Base-by-base conservation (phyloP, 1,139 yeast genomes). In the Diutina siamensis region DNA sequence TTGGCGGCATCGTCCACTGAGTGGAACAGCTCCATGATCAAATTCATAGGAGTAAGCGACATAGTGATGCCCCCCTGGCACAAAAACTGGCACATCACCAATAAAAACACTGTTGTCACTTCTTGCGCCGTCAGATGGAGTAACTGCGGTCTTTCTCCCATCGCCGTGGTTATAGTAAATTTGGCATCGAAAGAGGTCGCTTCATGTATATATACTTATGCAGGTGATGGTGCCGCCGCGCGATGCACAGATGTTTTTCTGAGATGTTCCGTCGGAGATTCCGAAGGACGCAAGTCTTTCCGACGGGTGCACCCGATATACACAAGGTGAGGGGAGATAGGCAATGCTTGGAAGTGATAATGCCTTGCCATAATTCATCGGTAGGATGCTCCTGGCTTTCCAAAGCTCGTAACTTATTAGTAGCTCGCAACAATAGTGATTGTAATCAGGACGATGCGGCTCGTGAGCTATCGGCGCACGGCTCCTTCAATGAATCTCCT, bases 11-110 rank as follows among this genome's bases (percentile, higher is more conserved):
- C 46, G 3, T 48, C 46, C 1, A 49, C 46, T 4, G 54, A 52
- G 15, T 15, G 32, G 47, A 68, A 65, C 2, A 66, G 59, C 17
- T 60, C 57, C 25, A 64, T 48, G 1, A 68, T 59, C 9, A 63
- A 55, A 48, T 67, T 67, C 72, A 67, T 66, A 2, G 70, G 63
- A 46, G 68, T 61, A 31, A 68, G 55, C 1, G 68, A 58, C 68
- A 68, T 64, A 38, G 71, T 61, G 41, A 67, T 61, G 35, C 68
- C 62, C 21, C 62, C 72, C 52, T 68, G 74, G 38, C 64, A 54
- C 21, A 68, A 50, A 42, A 68, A 61, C 56, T 68, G 73, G 18
- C 56, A 57, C 55, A 56, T 46, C 32, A 38, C 42, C 31, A 25
- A n/a, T 17, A 38, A 25, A 3, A 38, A 38, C 8, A 38, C 28